phyloP scores from a whole-genome alignment of 2,329 filamentous ascomycete genomes.

The Pseudofabraea citricarpa region DNA sequence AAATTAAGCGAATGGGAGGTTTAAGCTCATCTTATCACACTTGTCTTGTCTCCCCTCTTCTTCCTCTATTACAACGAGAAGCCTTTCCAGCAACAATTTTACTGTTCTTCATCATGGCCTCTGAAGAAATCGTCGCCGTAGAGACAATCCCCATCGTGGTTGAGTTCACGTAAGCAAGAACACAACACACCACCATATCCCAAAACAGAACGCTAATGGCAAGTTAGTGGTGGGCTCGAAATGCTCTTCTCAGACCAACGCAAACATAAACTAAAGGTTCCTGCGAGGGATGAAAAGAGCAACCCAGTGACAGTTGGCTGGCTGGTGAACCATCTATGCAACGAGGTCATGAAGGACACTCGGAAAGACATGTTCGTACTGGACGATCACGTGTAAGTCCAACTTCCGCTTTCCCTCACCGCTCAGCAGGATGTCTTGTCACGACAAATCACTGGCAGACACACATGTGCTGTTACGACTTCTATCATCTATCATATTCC shows the following conservation, averaged over 20 bases:
- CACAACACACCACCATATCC: neutral
- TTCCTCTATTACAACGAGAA: too few species aligned
- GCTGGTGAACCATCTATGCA: conserved; percentile 74
- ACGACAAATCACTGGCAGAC: conserved; percentile 12
- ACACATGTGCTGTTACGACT: conserved; percentile 9
- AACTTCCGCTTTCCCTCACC: conserved; percentile 8
- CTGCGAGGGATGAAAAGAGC: conserved; percentile 54
- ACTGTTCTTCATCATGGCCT: conserved; percentile 16
- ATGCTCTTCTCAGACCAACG: conserved; percentile 85
- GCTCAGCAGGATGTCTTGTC: conserved; percentile 10
- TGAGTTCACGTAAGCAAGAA: conserved; percentile 52
- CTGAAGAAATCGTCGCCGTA: conserved; percentile 11
- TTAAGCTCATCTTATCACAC: neutral
- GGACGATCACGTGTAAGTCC: conserved; percentile 75
- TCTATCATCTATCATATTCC: conserved; percentile 9
- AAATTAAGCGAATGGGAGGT: conserved; percentile 1
- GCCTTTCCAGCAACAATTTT: too few species aligned
- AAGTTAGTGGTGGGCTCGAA: conserved; percentile 79
- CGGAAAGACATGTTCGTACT: conserved; percentile 87
- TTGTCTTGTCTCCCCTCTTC: neutral
- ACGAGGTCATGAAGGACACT: conserved; percentile 77
- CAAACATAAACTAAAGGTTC: conserved; percentile 66
- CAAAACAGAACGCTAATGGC: conserved; percentile 5
- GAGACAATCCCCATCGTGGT: conserved; percentile 55
- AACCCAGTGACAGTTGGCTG: conserved; percentile 64